These are phyloP conservation scores for Ganoderma leucocontextum DNA, from an alignment of 1,284 basidiomycete genomes.

Conservation along the genomic window DNA sequence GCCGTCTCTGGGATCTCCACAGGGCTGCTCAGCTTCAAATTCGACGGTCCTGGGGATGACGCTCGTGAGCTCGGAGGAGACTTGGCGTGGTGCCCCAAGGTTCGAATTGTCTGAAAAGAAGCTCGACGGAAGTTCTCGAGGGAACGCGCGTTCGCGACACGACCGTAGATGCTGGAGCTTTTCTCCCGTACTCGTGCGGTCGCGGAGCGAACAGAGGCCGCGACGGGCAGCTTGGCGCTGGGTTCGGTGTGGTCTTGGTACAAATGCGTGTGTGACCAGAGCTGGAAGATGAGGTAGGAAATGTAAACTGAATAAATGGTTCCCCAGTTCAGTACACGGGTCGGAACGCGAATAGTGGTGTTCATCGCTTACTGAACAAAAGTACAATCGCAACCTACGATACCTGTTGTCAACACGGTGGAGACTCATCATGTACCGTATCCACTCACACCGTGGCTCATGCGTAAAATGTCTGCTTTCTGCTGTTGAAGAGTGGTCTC, in stretches of 20 bases:
- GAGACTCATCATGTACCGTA: background rate
- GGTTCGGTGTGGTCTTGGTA: constrained; percentile 67
- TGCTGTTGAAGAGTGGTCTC: constrained; percentile 40
- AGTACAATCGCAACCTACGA: constrained; percentile 72
- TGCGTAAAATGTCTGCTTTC: constrained; percentile 69
- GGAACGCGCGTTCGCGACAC: constrained; percentile 28
- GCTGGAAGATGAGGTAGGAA: constrained; percentile 85
- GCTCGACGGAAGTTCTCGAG: constrained; percentile 21
- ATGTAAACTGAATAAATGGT: constrained; percentile 61
- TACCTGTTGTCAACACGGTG: background rate
- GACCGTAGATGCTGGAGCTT: constrained; percentile 32
- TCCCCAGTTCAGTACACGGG: background rate
- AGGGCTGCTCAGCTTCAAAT: constrained; percentile 16
- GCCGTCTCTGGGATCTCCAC: constrained; percentile 33
- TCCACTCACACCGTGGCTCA: constrained; percentile 82
- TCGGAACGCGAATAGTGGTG: background rate
- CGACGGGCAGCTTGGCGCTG: constrained; percentile 40
- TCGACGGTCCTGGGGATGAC: background rate
- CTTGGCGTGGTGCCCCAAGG: constrained; percentile 7
- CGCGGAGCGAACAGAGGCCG: constrained; percentile 41
- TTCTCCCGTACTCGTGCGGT: constrained; percentile 37
- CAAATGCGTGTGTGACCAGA: constrained; percentile 87
- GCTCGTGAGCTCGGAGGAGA: background rate
- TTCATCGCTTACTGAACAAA: constrained; percentile 61
- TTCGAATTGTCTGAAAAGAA: constrained; percentile 15